Conservation (phyloP, 441 rosid genomes). For the Gossypium lobatum region DNA sequence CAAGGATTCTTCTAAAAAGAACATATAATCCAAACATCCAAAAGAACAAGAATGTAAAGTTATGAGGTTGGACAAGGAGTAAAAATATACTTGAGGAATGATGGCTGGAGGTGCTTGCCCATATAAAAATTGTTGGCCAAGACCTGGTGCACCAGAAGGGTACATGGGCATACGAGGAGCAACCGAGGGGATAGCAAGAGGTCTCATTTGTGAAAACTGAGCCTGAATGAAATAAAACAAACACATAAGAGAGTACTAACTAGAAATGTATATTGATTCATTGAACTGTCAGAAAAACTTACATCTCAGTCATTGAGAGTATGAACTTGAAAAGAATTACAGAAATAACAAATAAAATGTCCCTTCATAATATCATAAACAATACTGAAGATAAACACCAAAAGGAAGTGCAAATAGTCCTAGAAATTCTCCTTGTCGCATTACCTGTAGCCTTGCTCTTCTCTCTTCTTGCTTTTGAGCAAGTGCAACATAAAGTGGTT, state of each 20-base stretch:
- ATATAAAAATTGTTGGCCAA: constrained; percentile 48
- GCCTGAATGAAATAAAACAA: constrained; percentile 28
- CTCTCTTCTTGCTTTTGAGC: constrained; percentile 70
- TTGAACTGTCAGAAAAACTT: background rate
- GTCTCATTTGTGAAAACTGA: constrained; percentile 71
- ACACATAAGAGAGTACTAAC: background rate
- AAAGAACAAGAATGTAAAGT: background rate
- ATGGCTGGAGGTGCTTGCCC: constrained; percentile 66
- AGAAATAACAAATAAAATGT: background rate
- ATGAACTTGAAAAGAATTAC: background rate
- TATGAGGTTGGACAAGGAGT: background rate
- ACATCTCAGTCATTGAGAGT: background rate
- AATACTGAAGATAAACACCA: background rate
- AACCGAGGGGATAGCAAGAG: constrained; percentile 42
- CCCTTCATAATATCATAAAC: background rate
- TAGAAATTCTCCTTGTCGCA: background rate
- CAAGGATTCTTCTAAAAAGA: background rate
- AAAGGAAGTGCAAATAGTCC: background rate
- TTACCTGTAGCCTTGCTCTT: constrained; percentile 62
- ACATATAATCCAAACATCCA: background rate
- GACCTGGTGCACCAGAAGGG: constrained; percentile 52
- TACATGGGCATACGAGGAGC: constrained; percentile 56
- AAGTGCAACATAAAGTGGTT: constrained; percentile 65
- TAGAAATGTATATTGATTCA: background rate
- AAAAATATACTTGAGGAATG: constrained; percentile 42